These are phyloP conservation scores for Botrytis sinoallii DNA, from an alignment of 2,329 filamentous ascomycete genomes.

Conservation along the genomic window DNA sequence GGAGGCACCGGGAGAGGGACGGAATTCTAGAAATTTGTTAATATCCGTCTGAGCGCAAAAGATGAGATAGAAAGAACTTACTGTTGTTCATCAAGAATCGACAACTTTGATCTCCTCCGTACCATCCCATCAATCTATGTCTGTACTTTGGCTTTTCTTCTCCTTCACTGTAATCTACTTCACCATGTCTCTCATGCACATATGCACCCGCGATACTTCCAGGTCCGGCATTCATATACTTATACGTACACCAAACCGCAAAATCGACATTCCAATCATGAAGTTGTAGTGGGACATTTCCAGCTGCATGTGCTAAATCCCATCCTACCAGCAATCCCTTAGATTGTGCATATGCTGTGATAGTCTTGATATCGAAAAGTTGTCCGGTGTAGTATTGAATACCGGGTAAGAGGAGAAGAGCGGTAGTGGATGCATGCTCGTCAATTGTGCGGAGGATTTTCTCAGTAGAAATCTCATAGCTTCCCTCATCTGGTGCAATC, in stretches of 20 bases:
- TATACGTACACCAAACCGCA: constrained; percentile 91
- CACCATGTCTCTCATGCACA: constrained; percentile 72
- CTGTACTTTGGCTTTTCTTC: constrained; percentile 51
- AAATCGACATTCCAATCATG: constrained; percentile 93
- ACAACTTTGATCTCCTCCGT: constrained; percentile 73
- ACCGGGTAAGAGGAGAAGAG: constrained; percentile 76
- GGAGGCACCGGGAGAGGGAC: constrained; percentile 71
- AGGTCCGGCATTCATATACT: constrained; percentile 85
- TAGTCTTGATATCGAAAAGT: constrained; percentile 75
- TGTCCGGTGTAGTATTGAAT: constrained; percentile 94
- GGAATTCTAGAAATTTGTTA: constrained; percentile 51
- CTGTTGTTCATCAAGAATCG: constrained; percentile 80
- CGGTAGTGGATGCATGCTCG: constrained; percentile 67
- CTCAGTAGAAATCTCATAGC: constrained; percentile 64
- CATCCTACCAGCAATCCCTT: constrained; percentile 75
- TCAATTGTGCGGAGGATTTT: constrained; percentile 72
- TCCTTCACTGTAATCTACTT: constrained; percentile 46
- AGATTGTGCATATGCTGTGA: constrained; percentile 72
- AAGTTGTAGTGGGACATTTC: constrained; percentile 74
- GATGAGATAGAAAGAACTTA: constrained; percentile 30
- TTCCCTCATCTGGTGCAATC: constrained; percentile 59
- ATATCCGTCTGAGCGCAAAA: not conserved
- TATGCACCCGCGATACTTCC: constrained; percentile 78
- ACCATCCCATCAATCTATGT: constrained; percentile 78
- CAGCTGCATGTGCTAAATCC: constrained; percentile 84